Evolutionary conservation across 345 rosid species (phyloP), one percentile per base, ranked within the genome.

Genomic region (Gossypium sturtianum): DNA sequence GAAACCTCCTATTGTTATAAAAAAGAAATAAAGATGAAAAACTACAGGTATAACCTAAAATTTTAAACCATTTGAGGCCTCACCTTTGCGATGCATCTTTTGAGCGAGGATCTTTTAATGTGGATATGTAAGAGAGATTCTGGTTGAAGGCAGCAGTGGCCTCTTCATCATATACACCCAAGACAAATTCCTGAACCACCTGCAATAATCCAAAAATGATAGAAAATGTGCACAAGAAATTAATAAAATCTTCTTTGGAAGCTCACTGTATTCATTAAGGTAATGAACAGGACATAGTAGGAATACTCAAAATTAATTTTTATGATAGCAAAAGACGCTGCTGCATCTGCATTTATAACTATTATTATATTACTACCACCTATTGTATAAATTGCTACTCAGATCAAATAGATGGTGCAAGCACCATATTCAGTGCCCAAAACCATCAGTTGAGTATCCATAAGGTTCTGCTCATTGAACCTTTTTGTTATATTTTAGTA

Each of bases 1-100:
- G 72, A 49, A 51, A 51, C 23, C 29, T 69, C 29, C 5, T 34
- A 34, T 5, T 34, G 7, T 34, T 34, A 34, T 5, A 34, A 34
- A 34, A 5, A 34, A 5, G 41, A 34, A 38, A 12, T 54, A 5
- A 38, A 27, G 8, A 8, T 15, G 16, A 43, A 54, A 75, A 47
- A 9, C 6, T 41, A 20, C 16, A 44, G 11, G 60, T 51, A 38
- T 48, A 27, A 38, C 17, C 11, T 43, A 47, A 74, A 60, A 4
- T 70, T 27, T 70, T 51, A 62, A 44, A 17, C 23, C 51, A 48
- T 44, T 16, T 7, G 23, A 11, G 69, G 38, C 62, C 60, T 43
- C 77, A 95, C 96, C 96, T 90, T 81, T 90, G 97, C 20, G 93
- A 88, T 82, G 97, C 93, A 89, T 86, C 91, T 84, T 86, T 84